These are phyloP conservation scores for Pleurotus cornucopiae DNA, from an alignment of 768 basidiomycete species.

Conservation along the genomic window DNA sequence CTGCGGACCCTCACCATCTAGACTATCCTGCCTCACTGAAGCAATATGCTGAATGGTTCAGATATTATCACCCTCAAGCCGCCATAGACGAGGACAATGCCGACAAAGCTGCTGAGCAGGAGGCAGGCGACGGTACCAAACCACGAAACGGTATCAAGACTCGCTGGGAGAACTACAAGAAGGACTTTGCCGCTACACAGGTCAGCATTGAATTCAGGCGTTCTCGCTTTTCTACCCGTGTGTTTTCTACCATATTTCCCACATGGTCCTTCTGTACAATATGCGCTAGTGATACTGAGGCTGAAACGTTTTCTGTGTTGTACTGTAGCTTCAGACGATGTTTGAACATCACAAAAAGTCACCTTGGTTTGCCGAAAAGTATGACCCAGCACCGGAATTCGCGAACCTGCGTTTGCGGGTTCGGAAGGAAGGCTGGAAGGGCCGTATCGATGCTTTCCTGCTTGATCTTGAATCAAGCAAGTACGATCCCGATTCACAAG, in stretches of 20 bases:
- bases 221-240: conserved; percentile 11
- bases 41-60: conserved; percentile 88
- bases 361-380: conserved; percentile 97
- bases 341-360: conserved; percentile 93
- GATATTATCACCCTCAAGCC: conserved; percentile 68
- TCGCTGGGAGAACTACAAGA: conserved; percentile 93
- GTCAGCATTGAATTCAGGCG: conserved; percentile 45
- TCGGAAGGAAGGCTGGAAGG: conserved; percentile 82
- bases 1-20: conserved; percentile 76
- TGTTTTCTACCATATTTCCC: conserved; percentile 21
- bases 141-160: conserved; percentile 80
- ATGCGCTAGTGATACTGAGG: conserved; percentile 15
- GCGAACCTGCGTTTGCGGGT: conserved; percentile 71
- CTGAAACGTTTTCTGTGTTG: conserved; percentile 30
- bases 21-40: conserved; percentile 80
- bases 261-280: conserved; percentile 17
- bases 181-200: conserved; percentile 83
- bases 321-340: conserved; percentile 85
- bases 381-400: conserved; percentile 74
- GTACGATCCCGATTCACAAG: conserved; percentile 74
- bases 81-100: conserved; percentile 79
- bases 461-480: conserved; percentile 81
- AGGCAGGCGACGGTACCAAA: conserved; percentile 77
- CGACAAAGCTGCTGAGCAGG: conserved; percentile 81
- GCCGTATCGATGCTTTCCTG: conserved; percentile 67